Evolutionary conservation across 768 basidiomycete genomes (phyloP).

Genomic region (Phanerochaete sordida): DNA sequence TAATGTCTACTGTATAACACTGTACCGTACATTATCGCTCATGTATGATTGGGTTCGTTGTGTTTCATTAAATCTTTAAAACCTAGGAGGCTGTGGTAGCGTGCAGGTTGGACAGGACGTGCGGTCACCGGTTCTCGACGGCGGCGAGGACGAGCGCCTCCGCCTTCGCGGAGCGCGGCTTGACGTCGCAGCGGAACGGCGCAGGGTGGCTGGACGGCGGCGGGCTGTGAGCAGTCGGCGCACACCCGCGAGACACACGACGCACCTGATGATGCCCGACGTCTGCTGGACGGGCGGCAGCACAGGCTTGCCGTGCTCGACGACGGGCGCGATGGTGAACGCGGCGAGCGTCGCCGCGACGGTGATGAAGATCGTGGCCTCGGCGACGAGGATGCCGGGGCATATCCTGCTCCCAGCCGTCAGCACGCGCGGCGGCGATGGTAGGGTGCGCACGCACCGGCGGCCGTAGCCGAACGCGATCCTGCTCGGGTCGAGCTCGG

Average conservation of each 20-base stretch:
- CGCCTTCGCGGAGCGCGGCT: slow-evolving; percentile 14
- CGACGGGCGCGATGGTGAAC: slow-evolving; percentile 10
- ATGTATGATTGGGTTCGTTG: too few relatives aligned
- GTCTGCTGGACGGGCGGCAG: slow-evolving; percentile 3
- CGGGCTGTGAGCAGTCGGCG: neutral
- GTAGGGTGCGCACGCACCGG: neutral
- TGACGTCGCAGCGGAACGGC: slow-evolving; percentile 21
- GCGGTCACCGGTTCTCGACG: neutral
- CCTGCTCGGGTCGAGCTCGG: slow-evolving; percentile 20
- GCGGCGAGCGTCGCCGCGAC: slow-evolving; percentile 11
- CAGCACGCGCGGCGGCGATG: too few relatives aligned
- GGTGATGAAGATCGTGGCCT: slow-evolving; percentile 8
- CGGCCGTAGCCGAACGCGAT: slow-evolving; percentile 32
- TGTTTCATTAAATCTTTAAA: too few relatives aligned
- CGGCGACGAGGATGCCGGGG: slow-evolving; percentile 11
- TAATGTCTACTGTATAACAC: too few relatives aligned
- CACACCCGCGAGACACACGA: neutral
- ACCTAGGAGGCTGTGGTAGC: too few relatives aligned
- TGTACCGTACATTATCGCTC: too few relatives aligned
- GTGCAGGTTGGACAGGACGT: too few relatives aligned
- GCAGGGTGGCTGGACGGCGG: slow-evolving; percentile 17
- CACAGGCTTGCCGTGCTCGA: neutral
- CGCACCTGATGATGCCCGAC: slow-evolving; percentile 7
- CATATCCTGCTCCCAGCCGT: slow-evolving; percentile 3
- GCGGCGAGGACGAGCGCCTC: neutral